Conservation (phyloP, 345 rosid species). For the Eutrema japonicum region DNA sequence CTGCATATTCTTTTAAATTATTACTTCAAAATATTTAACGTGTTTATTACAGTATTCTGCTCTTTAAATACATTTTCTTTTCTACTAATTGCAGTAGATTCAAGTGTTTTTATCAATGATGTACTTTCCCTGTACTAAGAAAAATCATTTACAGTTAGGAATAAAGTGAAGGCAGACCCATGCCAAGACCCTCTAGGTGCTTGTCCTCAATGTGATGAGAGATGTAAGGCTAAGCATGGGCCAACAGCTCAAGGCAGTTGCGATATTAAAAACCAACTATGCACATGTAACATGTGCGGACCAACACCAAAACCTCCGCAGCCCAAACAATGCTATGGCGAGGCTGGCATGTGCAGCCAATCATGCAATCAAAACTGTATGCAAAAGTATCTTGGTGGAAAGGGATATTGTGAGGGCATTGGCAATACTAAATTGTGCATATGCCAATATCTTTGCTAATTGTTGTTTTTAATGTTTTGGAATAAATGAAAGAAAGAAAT, state of each 20-base stretch:
- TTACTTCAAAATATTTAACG: no score
- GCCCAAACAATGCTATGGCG: slow-evolving; percentile 17
- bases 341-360: slow-evolving; percentile 11
- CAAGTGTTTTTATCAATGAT: background rate
- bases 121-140: background rate
- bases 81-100: background rate
- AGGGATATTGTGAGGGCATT: slow-evolving; percentile 17
- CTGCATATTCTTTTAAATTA: no score
- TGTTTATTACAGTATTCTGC: background rate
- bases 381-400: slow-evolving; percentile 4
- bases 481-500: background rate
- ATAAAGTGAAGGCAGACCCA: background rate
- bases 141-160: background rate
- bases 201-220: slow-evolving; percentile 26
- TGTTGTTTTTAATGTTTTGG: background rate
- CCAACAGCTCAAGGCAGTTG: background rate
- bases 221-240: slow-evolving; percentile 27
- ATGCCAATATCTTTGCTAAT: slow-evolving; percentile 29
- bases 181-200: slow-evolving; percentile 4
- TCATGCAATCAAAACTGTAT: slow-evolving; percentile 23
- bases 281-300: slow-evolving; percentile 10
- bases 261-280: background rate
- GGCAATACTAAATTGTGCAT: background rate
- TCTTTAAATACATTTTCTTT: background rate
- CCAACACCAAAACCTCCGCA: background rate